Evolutionary conservation across 1,284 basidiomycete genomes (phyloP), one percentile per base, ranked within the genome.

Genomic region (Papiliotrema laurentii): DNA sequence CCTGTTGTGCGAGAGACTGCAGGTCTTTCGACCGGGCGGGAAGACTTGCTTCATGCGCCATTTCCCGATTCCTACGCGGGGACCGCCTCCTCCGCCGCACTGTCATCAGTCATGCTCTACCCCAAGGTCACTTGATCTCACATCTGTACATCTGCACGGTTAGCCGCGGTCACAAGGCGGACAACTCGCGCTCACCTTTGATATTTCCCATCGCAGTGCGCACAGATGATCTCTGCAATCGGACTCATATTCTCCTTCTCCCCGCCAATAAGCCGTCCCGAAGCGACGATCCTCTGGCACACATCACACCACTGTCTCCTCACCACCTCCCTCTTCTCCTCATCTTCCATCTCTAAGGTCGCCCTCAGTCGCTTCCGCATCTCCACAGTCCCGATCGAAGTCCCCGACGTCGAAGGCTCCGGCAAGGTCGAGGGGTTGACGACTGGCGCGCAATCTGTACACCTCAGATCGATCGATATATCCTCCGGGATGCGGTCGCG

Each of bases 1-100:
- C 66, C 66, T 39, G 25, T 52, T 68, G 47, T 77, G 76, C 9
- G 66, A 68, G 6, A 77, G 57, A 18, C 63, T 61, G 53, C 76
- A 77, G 9, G 76, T 77, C 56, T 75, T 74, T 25, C 75, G 61
- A 4, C 71, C 72, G 3, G 63, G 64, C 35, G 68, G 68, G 60
- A 77, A 77, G 26, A 76, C 68, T 53, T 76, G 71, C 55, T 75
- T 75, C 43, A 69, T 68, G 13, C 76, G 59, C 75, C 75, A 77
- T 59, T 76, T 77, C 5, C 76, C 76, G 22, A 75, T 75, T 1
- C 75, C 74, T 6, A 70, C 56, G n/a, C 70, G 53, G 3, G 66
- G 58, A 3, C 74, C 74, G 22, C 74, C 73, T 10, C 74, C 73
- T 2, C 72, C 74, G 22, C 71, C 71, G 42, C 71, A 73, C 58